These are phyloP conservation scores for Hypoxylon trugodes DNA, from an alignment of 495 filamentous ascomycete species.

Conservation along the genomic window DNA sequence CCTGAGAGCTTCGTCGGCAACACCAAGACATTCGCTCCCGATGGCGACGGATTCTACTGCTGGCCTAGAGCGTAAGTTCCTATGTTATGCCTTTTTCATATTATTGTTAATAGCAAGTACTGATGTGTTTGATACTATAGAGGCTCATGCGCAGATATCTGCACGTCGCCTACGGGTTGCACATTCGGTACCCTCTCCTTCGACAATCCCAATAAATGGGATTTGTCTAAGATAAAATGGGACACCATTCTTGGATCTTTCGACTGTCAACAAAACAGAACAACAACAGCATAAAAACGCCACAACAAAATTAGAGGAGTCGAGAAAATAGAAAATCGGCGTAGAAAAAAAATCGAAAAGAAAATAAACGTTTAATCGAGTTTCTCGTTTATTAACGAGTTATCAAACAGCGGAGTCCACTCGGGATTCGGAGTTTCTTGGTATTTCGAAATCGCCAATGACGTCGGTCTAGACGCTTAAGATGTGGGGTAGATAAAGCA, in stretches of 20 bases:
- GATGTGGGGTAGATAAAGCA: conserved; percentile 40
- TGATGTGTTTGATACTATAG: conserved; percentile 13
- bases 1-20: conserved; percentile 42
- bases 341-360: neutral
- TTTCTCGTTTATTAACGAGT: conserved; percentile 3
- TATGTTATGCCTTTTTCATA: neutral
- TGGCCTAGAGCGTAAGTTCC: conserved; percentile 46
- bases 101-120: neutral
- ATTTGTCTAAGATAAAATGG: conserved; percentile 49
- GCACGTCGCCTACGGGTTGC: conserved; percentile 56
- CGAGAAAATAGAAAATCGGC: too few species aligned
- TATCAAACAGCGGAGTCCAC: conserved; percentile 18
- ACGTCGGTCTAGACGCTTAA: conserved; percentile 21
- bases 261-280: conserved; percentile 44
- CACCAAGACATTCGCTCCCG: conserved; percentile 52
- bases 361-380: neutral
- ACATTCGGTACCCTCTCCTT: conserved; percentile 50
- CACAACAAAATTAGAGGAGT: too few species aligned
- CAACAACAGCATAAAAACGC: conserved; percentile 20
- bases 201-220: conserved; percentile 47
- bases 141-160: conserved; percentile 47
- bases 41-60: conserved; percentile 52
- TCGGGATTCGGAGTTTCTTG: conserved; percentile 35
- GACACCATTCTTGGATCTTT: conserved; percentile 49
- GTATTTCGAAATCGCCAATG: conserved; percentile 17